Evolutionary conservation across 2,329 filamentous ascomycete species (phyloP), one percentile per base, ranked within the genome.

Genomic region (Graphiopsis chlorocephala): DNA sequence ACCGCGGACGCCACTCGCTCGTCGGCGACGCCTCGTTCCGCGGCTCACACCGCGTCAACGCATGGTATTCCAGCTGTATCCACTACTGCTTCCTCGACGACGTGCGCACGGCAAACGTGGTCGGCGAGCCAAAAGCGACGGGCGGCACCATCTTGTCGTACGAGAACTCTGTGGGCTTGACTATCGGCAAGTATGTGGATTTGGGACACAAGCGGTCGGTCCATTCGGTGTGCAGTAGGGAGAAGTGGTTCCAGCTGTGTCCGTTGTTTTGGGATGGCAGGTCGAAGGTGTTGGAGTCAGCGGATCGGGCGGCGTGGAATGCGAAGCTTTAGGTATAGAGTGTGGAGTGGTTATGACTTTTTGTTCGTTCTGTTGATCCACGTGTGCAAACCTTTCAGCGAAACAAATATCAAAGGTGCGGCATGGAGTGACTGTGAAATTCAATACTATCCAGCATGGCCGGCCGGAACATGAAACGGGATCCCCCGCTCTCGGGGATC

Each of bases 131-230:
- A 35, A 89, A 90, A 74, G 86, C 85, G 65, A 90, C 87, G 4
- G 90, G 90, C 71, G 84, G 81, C 29, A 89, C 86, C 0, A 87
- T 93, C 15, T 80, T 93, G 65, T 86, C 87, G 67, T 93, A 93
- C 75, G 90, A 93, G 70, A 84, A 91, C 62, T 86, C 88, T 59
- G 88, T 91, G 71, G 90, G 90, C 1, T 88, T 92, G 71, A 86
- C 86, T 7, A 80, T 92, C 42, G 87, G 90, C 70, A 77, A 78
- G 63, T 78, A 74, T 61, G 75, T 79, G 15, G 78, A 79, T 66
- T 68, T 79, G 25, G 73, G 72, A 0, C 77, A 79, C 63, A 79
- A 79, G 66, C 70, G 78, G 29, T 76, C 73, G n/a, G 77, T 76
- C 2, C 73, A 76, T 66, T 74, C 72, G 20, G 72, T 75, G 33